Conservation (phyloP, 116 monocot genomes). For the Posidonia oceanica region DNA sequence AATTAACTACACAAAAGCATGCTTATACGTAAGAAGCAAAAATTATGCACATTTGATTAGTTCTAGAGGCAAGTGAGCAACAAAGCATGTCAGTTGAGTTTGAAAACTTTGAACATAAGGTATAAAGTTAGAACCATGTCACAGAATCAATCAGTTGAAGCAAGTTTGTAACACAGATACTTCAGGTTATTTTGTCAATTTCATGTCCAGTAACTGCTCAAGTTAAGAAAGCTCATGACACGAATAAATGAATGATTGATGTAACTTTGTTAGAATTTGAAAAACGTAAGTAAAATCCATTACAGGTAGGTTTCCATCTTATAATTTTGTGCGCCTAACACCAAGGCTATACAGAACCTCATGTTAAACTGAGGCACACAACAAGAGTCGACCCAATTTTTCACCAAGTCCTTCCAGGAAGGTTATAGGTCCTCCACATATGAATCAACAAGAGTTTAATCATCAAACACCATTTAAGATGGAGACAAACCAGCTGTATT, state of each 20-base stretch:
- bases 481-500: background rate
- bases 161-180: too few species aligned
- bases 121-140: background rate
- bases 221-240: background rate
- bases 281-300: too few species aligned
- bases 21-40: too few species aligned
- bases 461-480: background rate
- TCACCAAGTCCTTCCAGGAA: background rate
- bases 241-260: background rate
- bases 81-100: too few species aligned
- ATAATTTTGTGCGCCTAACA: background rate
- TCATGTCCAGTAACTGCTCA: background rate
- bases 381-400: background rate
- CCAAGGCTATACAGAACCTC: background rate
- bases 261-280: too few species aligned
- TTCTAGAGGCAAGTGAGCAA: too few species aligned
- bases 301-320: background rate
- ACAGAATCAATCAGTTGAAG: too few species aligned
- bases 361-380: background rate
- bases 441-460: background rate
- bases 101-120: background rate
- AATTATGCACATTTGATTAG: too few species aligned
- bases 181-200: too few species aligned
- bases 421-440: background rate
- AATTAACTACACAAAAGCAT: too few species aligned